phyloP scores from a whole-genome alignment of 352 stramenopile genomes.

The Phytophthora crassamura region DNA sequence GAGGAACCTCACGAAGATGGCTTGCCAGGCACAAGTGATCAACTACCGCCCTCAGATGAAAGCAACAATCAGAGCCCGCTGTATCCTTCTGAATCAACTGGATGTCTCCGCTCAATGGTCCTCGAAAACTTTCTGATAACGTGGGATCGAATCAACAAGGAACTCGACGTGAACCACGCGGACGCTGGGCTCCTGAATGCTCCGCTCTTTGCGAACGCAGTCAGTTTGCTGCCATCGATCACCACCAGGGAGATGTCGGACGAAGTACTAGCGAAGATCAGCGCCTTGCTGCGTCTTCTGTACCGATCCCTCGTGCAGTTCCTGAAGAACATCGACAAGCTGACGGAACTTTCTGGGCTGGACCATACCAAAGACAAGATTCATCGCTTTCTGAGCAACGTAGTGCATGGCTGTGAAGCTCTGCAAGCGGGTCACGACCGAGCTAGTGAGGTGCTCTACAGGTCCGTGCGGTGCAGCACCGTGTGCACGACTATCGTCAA shows the following conservation, averaged over 20 bases:
- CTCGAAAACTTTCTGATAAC: slow-evolving; percentile 39
- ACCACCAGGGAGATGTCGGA: slow-evolving; percentile 17
- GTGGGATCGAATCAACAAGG: slow-evolving; percentile 30
- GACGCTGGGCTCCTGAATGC: slow-evolving; percentile 21
- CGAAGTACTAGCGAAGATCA: slow-evolving; percentile 21
- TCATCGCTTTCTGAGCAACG: slow-evolving; percentile 31
- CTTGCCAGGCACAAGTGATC: neutral
- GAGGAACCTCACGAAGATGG: slow-evolving; percentile 5
- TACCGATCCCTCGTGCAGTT: slow-evolving; percentile 35
- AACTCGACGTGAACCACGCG: slow-evolving; percentile 36
- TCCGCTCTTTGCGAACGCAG: slow-evolving; percentile 30
- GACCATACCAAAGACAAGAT: slow-evolving; percentile 30
- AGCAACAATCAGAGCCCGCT: slow-evolving; percentile 17
- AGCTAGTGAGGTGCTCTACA: slow-evolving; percentile 57
- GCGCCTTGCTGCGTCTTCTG: slow-evolving; percentile 31
- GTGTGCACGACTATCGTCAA: slow-evolving; percentile 69
- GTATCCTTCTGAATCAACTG: neutral
- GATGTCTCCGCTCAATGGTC: slow-evolving; percentile 3
- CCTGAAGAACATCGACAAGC: slow-evolving; percentile 27
- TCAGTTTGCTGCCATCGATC: slow-evolving; percentile 33
- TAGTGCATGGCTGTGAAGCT: slow-evolving; percentile 24
- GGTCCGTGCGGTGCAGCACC: slow-evolving; percentile 66
- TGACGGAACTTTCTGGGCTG: slow-evolving; percentile 9
- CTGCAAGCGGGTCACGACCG: slow-evolving; percentile 14
- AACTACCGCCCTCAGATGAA: neutral